Base-by-base conservation (phyloP, 2,329 filamentous ascomycete genomes). In the Eurotiales sp. region DNA sequence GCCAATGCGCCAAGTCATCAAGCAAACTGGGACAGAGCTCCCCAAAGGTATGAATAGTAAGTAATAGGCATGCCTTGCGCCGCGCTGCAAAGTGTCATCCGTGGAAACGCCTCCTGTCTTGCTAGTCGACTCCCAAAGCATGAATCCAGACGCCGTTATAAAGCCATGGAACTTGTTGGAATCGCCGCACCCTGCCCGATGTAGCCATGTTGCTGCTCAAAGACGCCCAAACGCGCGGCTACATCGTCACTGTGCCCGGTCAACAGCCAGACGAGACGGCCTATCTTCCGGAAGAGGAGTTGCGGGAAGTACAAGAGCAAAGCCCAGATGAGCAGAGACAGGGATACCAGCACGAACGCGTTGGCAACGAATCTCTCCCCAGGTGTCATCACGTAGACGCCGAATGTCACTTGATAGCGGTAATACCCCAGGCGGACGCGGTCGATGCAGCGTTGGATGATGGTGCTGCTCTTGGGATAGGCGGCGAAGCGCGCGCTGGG, bases 341-440 rank as follows among this genome's bases (percentile, higher is more conserved):
- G 46, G 40, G 66, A 59, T 8, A 68, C 56, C 1, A 73, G 32
- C 21, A 74, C 63, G 43, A 73, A 68, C 5, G 63, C 60, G 53
- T 75, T 74, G 52, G 71, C 64, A 10, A 70, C 63, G 8, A 69
- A 55, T 51, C 74, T 77, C 56, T 77, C 73, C 42, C 58, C 64
- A 1, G 70, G 64, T 0, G 69, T 73, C 68, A 76, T 66, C 21
- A 73, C 63, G 55, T 75, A 75, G 6, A 72, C 58, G 5, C 69
- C 68, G 50, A 71, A 74, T 3, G 72, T 76, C 42, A 76, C 71
- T 57, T 76, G 72, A 55, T 75, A 76, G 49, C 67, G 71, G 55
- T 76, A 74, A 50, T 75, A 75, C 58, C 66, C 67, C 19, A 75
- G 66, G 27, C 65, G 65, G 47, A 70, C 42, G 30, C 63, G 64